Evolutionary conservation across 495 filamentous ascomycete genomes (phyloP).

Genomic region (Aspergillus cavernicola): DNA sequence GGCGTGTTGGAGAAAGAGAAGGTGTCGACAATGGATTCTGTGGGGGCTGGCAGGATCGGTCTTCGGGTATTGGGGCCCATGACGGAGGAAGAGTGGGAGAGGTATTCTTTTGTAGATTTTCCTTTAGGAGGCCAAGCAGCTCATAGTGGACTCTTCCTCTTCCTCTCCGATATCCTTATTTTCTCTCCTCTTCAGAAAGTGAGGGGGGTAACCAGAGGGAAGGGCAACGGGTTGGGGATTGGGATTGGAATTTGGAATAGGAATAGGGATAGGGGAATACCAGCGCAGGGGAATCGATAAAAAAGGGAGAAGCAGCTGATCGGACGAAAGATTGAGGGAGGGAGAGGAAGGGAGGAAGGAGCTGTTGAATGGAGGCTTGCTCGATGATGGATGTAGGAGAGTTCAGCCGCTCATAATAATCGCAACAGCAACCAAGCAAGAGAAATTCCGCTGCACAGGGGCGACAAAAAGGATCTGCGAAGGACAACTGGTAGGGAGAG

Average conservation of each 20-base stretch:
- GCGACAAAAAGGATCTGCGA: not conserved
- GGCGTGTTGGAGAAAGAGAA: no score
- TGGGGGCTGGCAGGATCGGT: constrained; percentile 72
- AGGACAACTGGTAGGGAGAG: not conserved
- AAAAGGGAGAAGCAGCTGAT: constrained; percentile 5
- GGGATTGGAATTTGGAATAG: not conserved
- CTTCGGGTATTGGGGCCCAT: constrained; percentile 72
- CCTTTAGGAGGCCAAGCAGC: constrained; percentile 30
- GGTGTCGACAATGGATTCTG: constrained; percentile 67
- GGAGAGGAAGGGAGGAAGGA: constrained; percentile 1
- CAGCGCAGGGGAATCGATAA: constrained; percentile 13
- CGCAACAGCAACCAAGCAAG: constrained; percentile 3
- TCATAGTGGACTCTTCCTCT: constrained; percentile 25
- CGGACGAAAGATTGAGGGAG: constrained; percentile 1
- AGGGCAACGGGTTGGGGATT: not conserved
- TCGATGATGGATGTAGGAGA: constrained; percentile 3
- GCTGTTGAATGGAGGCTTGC: not conserved
- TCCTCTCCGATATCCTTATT: not conserved
- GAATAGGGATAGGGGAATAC: constrained; percentile 15
- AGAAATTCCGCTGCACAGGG: not conserved
- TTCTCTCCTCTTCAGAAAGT: constrained; percentile 9
- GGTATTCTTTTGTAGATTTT: constrained; percentile 4
- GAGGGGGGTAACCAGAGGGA: not conserved
- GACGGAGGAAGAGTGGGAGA: constrained; percentile 29
- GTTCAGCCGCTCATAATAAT: constrained; percentile 13